These are phyloP conservation scores for sorghum (Sorghum bicolor) DNA, from an alignment of 176 grass and related monocot genomes.

Conservation along the genomic window DNA sequence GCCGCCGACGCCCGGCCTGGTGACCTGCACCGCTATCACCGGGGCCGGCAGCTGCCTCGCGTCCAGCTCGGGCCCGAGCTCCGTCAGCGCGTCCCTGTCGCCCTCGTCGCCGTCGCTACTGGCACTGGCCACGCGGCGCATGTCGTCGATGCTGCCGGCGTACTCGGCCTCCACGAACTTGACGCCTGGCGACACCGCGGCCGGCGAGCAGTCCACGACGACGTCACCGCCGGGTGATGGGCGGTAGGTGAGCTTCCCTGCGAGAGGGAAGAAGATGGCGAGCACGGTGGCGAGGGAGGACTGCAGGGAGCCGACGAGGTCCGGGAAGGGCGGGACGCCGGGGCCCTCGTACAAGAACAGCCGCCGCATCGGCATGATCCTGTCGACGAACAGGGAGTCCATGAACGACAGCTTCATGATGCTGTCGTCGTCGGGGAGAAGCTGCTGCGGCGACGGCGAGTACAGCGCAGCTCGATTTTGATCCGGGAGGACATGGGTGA, in stretches of 20 bases:
- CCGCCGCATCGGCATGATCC: neutral
- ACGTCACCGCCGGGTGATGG: neutral
- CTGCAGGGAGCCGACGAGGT: neutral
- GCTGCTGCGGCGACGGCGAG: neutral
- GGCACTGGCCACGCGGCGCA: slow-evolving; percentile 19
- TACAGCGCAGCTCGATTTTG: neutral
- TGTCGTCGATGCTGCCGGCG: neutral
- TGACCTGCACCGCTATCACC: slow-evolving; percentile 48
- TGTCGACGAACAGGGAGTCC: slow-evolving; percentile 11
- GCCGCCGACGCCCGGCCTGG: neutral
- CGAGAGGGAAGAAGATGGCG: neutral
- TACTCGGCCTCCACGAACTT: slow-evolving; percentile 46
- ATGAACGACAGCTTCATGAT: slow-evolving; percentile 11
- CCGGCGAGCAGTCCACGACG: slow-evolving; percentile 29
- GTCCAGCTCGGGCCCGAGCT: slow-evolving; percentile 25
- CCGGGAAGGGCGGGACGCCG: neutral
- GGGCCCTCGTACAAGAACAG: slow-evolving; percentile 26
- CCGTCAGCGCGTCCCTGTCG: slow-evolving; percentile 18
- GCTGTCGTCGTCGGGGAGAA: neutral
- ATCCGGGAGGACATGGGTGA: slow-evolving; percentile 6
- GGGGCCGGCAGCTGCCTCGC: slow-evolving; percentile 16
- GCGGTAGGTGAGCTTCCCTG: slow-evolving; percentile 16
- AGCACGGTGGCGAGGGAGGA: slow-evolving; percentile 27
- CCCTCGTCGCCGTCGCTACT: slow-evolving; percentile 37
- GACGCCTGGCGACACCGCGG: neutral